Evolutionary conservation across 257 asterid species (phyloP).

Genomic region (Nicotiana noctiflora): DNA sequence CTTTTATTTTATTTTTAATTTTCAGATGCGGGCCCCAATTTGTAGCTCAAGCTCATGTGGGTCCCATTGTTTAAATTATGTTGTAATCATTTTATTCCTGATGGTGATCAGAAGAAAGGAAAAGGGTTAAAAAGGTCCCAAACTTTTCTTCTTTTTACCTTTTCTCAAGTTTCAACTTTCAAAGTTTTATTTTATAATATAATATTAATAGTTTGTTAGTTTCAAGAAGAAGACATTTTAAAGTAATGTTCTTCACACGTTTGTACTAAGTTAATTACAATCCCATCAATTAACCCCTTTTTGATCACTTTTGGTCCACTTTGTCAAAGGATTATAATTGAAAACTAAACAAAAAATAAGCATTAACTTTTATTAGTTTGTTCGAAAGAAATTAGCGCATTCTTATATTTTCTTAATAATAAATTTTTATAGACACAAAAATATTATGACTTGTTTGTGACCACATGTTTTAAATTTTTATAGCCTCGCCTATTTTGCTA

Average conservation of each 20-base stretch:
- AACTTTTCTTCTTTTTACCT: slow-evolving; percentile 33
- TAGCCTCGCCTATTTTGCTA: too few relatives aligned
- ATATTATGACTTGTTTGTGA: too few relatives aligned
- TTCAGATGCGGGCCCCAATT: not conserved
- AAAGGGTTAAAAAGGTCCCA: slow-evolving; percentile 45
- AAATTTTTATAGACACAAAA: too few relatives aligned
- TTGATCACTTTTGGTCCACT: slow-evolving; percentile 21
- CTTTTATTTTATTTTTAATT: not conserved
- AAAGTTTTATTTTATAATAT: not conserved
- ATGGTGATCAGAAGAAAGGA: slow-evolving; percentile 11
- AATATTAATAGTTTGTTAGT: not conserved
- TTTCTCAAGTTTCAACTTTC: slow-evolving; percentile 15
- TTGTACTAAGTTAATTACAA: slow-evolving; percentile 29
- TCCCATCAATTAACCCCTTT: slow-evolving; percentile 33
- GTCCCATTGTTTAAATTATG: slow-evolving; percentile 41
- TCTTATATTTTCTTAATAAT: too few relatives aligned
- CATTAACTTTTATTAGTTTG: too few relatives aligned
- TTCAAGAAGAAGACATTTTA: not conserved
- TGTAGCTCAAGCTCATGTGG: not conserved
- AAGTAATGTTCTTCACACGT: slow-evolving; percentile 18
- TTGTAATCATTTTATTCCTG: slow-evolving; percentile 55
- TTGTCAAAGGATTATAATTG: not conserved
- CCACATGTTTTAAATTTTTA: too few relatives aligned
- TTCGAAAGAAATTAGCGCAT: too few relatives aligned
- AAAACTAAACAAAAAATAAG: too few relatives aligned